Base-by-base conservation (phyloP, 106 monocot genomes). In the Acanthochlamys bracteata region DNA sequence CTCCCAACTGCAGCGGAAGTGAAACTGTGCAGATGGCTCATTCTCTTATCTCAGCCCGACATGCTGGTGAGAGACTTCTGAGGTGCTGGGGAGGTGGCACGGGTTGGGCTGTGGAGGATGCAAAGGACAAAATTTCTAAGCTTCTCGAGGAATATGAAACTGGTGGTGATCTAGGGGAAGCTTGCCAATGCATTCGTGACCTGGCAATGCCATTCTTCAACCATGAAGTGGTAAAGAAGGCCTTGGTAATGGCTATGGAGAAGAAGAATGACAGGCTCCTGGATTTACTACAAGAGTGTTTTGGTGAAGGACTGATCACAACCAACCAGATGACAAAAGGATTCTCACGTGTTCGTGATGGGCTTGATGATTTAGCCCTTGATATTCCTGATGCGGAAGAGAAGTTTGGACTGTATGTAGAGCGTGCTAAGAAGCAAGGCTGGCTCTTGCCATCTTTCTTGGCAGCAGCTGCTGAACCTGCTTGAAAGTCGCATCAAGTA, bases 1-100 rank as follows among this genome's bases (percentile, higher is more conserved):
- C 67, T 12, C 69, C 75, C 1, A 76, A 80, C 53, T 75, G 79
- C 56, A 77, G 73, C 49, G 92, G 84, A 20, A 63, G 69, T 24
- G 79, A 88, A 68, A 84, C 88, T 10, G 80, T 80, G 3, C 82
- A 68, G 26, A 76, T 82, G 82, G 92, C 92, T 15, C 71, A 76
- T 21, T 57, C 75, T 0, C 80, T 93, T 12, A 66, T 81, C 39
- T 79, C 85, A 27, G 88, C 88, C 7, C 77, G 92, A 7, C 92
- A 93, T 60, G 61, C 88, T 8, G 92, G 92, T 16, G 92, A 93
- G 75, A 76, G 92, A 27, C 70, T 93, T 27, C 63, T 85, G 51
- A 71, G 92, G 25, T 93, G 92, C 71, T 93, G 92, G 92, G 92
- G 92, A 53, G 92, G 92, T 41, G 82, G 92, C 53, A 85, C 75